These are phyloP conservation scores for Aureobasidium subglaciale DNA, from an alignment of 2,329 filamentous ascomycete species.

Conservation along the genomic window DNA sequence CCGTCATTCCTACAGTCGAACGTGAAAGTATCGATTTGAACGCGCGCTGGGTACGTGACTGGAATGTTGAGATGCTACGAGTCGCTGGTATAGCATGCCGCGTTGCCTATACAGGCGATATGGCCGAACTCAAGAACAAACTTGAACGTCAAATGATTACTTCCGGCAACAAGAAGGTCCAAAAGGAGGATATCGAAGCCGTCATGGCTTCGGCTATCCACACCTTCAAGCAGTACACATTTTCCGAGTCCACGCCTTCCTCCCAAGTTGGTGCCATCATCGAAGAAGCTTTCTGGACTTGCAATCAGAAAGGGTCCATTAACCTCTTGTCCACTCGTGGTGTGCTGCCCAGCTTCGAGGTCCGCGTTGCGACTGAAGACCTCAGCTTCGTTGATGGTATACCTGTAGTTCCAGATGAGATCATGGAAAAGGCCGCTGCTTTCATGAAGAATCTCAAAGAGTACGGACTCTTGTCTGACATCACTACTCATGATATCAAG, in stretches of 20 bases:
- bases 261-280: conserved; percentile 76
- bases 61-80: conserved; percentile 90
- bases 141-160: conserved; percentile 34
- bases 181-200: conserved; percentile 56
- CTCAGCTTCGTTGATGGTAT: conserved; percentile 80
- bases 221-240: conserved; percentile 79
- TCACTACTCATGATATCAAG: conserved; percentile 81
- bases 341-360: conserved; percentile 73
- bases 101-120: conserved; percentile 81
- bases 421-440: conserved; percentile 57
- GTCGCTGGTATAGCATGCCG: conserved; percentile 85
- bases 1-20: conserved; percentile 94
- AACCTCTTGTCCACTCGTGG: conserved; percentile 85
- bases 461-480: conserved; percentile 78
- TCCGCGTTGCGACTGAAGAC: conserved; percentile 67
- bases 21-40: conserved; percentile 95
- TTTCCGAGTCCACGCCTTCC: conserved; percentile 83
- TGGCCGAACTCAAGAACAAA: conserved; percentile 61
- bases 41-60: conserved; percentile 85
- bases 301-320: conserved; percentile 72
- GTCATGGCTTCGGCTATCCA: conserved; percentile 75
- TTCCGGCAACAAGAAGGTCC: conserved; percentile 39
- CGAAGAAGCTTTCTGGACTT: conserved; percentile 94
- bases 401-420: conserved; percentile 70
- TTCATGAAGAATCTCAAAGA: conserved; percentile 78